Conservation (phyloP, 192 early-diverging fungal genomes). For the Podila clonocystis region DNA sequence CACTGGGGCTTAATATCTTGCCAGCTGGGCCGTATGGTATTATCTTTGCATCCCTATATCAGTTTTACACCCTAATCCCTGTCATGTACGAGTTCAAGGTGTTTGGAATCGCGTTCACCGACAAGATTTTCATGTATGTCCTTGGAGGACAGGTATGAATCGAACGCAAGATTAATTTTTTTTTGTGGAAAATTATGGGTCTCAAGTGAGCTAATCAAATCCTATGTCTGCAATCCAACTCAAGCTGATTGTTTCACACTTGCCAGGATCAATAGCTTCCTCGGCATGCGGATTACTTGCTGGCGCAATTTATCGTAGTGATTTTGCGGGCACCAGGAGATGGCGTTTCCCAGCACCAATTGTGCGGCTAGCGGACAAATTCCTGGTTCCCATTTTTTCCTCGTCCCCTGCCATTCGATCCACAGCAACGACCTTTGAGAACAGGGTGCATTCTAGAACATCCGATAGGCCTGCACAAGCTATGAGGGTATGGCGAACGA, state of each 20-base stretch:
- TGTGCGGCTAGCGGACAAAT: slow-evolving; percentile 38
- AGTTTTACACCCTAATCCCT: slow-evolving; percentile 65
- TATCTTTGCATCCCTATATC: slow-evolving; percentile 66
- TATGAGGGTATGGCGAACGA: slow-evolving; percentile 19
- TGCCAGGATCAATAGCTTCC: slow-evolving; percentile 55
- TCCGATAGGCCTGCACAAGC: slow-evolving; percentile 53
- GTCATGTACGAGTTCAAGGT: slow-evolving; percentile 61
- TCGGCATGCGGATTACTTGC: slow-evolving; percentile 59
- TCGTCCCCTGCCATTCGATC: slow-evolving; percentile 55
- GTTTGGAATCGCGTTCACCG: slow-evolving; percentile 58
- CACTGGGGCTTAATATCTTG: slow-evolving; percentile 56
- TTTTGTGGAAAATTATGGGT: background rate
- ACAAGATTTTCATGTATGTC: slow-evolving; percentile 62
- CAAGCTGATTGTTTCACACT: slow-evolving; percentile 58
- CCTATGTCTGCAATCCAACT: background rate
- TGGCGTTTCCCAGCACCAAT: slow-evolving; percentile 62
- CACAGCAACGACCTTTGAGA: slow-evolving; percentile 53
- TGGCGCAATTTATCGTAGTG: slow-evolving; percentile 62
- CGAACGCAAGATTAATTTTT: background rate
- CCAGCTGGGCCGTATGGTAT: slow-evolving; percentile 70
- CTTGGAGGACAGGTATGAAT: slow-evolving; percentile 56
- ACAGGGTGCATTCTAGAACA: slow-evolving; percentile 33
- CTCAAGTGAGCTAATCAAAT: background rate
- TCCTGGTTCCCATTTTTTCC: slow-evolving; percentile 60
- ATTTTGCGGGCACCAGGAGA: slow-evolving; percentile 59